These are phyloP conservation scores for Hanseniaspora pseudoguilliermondii DNA, from an alignment of 805 yeast genomes.

Conservation along the genomic window DNA sequence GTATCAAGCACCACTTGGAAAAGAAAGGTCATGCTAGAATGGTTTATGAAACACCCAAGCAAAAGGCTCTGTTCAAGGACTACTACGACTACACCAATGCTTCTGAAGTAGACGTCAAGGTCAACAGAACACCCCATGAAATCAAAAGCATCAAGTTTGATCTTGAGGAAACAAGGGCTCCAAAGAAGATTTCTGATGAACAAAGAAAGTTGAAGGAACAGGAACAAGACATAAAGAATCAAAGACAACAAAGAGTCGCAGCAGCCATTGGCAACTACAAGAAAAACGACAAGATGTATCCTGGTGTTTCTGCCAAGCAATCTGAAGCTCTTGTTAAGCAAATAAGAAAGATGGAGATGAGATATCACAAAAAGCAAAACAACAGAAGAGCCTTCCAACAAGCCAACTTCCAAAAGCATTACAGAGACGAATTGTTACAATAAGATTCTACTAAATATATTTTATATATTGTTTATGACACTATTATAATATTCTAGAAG, in stretches of 20 bases:
- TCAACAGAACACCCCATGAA: slow-evolving; percentile 22
- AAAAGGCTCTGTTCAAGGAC: slow-evolving; percentile 59
- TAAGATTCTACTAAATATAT: not conserved
- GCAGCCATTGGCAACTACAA: slow-evolving; percentile 61
- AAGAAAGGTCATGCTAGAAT: slow-evolving; percentile 78
- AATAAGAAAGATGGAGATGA: slow-evolving; percentile 38
- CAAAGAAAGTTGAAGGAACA: slow-evolving; percentile 21
- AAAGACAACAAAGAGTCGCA: slow-evolving; percentile 32
- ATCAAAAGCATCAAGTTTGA: slow-evolving; percentile 21
- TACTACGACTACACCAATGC: slow-evolving; percentile 76
- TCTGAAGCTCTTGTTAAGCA: slow-evolving; percentile 39
- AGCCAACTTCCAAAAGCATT: slow-evolving; percentile 74
- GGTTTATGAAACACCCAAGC: slow-evolving; percentile 75
- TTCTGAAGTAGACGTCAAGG: slow-evolving; percentile 31
- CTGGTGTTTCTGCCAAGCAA: slow-evolving; percentile 8
- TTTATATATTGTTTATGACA: slow-evolving; percentile 17
- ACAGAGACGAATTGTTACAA: slow-evolving; percentile 54
- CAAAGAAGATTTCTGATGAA: slow-evolving; percentile 24
- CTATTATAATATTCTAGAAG: slow-evolving; percentile 24
- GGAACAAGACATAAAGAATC: slow-evolving; percentile 30
- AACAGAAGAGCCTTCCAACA: slow-evolving; percentile 46
- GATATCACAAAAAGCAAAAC: slow-evolving; percentile 27
- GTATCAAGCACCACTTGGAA: slow-evolving; percentile 78
- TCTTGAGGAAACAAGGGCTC: slow-evolving; percentile 25
- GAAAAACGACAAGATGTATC: slow-evolving; percentile 44